Percentiles rank a stretch among this genome's conserved stretches.
phyloP scores from a whole-genome alignment of 192 early-diverging fungal genomes.

The Backusella westeae region DNA sequence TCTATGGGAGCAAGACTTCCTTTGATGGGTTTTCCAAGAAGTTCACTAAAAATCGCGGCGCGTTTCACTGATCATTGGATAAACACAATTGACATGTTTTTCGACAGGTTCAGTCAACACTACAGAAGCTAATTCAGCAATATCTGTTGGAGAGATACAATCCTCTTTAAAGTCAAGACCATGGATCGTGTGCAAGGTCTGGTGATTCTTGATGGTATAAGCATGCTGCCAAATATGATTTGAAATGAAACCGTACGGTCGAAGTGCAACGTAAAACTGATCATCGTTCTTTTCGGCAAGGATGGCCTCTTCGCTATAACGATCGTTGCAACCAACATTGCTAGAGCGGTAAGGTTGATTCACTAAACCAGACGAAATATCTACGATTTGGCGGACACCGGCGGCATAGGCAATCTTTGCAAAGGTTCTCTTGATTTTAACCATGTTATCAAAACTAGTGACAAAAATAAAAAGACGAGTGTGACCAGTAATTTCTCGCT shows the following conservation, averaged over 20 bases:
- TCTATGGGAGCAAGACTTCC: background rate
- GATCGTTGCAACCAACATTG: background rate
- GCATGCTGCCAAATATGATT: constrained; percentile 5
- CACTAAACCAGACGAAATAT: constrained; percentile 8
- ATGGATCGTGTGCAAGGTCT: no score
- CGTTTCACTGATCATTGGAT: constrained; percentile 18
- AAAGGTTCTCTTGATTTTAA: background rate
- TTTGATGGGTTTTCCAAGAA: constrained; percentile 10
- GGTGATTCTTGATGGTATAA: background rate
- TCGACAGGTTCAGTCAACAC: no score
- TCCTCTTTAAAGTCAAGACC: background rate
- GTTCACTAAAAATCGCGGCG: constrained; percentile 4
- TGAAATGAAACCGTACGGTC: constrained; percentile 14
- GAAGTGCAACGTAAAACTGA: constrained; percentile 16
- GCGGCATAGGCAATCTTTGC: constrained; percentile 16
- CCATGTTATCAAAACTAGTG: background rate
- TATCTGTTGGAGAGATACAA: no score
- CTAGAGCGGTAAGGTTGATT: background rate
- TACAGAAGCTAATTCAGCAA: no score
- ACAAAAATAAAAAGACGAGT: constrained; percentile 16
- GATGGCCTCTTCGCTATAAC: background rate
- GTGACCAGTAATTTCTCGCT: constrained; percentile 9
- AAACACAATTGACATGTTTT: background rate
- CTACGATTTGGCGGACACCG: constrained; percentile 26
- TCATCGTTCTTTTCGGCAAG: background rate